Base-by-base conservation (phyloP, 306 rosid species). In the Gastrolobium villosum region DNA sequence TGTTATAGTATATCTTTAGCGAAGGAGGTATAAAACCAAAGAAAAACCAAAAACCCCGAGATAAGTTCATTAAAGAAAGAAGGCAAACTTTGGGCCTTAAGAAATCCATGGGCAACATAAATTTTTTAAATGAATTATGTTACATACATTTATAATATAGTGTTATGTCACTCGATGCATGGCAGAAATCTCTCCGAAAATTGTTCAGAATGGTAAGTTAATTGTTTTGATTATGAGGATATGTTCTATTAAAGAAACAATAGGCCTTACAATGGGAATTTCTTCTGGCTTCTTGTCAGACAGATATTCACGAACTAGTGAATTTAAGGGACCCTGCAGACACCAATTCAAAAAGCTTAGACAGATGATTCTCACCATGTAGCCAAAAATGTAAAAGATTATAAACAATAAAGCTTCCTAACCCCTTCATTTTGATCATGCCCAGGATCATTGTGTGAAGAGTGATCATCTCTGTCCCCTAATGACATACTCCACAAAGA, bases 211-310 rank as follows among this genome's bases (percentile, higher is more conserved):
- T 32, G 40, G 32, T 5, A 6, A 41, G 57, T 10, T n/a, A n/a
- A n/a, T n/a, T 4, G 36, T 60, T 60, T 57, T 3, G 35, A 5
- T 11, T 15, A 39, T 1, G 11, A 45, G 7, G 14, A 45, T 37
- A 53, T 65, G 53, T 53, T 53, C 56, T 28, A 56, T 15, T 10
- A 64, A 57, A 39, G 41, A 26, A 69, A 72, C 53, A 77, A 43
- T 6, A 72, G 57, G 36, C 37, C 98, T 87, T 85, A 95, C 99
- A 30, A 37, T 15, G 66, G 98, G 98, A 84, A 96, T 89, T 48
- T 93, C 99, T 53, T 96, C 99, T 26, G 87, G 90, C 83, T 80
- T 84, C 86, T 83, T 93, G 69, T 90, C 87, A 0, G 67, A 77
- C 81, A 96, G 89, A 83, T 84, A 82, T 79, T 93, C 90, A 49